Evolutionary conservation across 129 eudicot species (phyloP).

Genomic region (Lactuca saligna): DNA sequence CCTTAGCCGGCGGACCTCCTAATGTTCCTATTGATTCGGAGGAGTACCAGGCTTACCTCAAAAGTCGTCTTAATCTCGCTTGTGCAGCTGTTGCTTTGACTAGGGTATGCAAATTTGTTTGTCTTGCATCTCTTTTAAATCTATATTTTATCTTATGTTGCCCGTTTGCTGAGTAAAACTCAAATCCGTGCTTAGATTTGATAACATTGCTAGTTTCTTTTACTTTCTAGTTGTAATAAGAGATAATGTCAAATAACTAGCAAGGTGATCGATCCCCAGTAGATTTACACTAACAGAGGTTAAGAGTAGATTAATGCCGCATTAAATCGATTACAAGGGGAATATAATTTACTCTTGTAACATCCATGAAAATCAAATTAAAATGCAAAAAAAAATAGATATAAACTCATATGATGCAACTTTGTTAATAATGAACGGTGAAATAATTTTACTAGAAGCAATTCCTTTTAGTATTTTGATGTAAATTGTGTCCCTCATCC

Average conservation of each 20-base stretch:
- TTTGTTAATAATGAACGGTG: not conserved
- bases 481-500: conserved; percentile 1
- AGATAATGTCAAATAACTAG: not conserved
- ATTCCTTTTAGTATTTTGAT: not conserved
- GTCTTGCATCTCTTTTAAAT: not conserved
- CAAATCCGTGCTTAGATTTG: conserved; percentile 2
- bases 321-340: not conserved
- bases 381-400: too few relatives aligned
- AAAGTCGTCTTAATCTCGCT: conserved; percentile 76
- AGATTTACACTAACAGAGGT: not conserved
- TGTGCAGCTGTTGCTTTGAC: conserved; percentile 98
- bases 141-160: not conserved
- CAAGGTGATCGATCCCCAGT: conserved; percentile 9
- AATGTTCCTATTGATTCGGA: conserved; percentile 73
- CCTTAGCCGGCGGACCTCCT: conserved; percentile 31
- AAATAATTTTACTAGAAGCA: conserved; percentile 1
- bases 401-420: not conserved
- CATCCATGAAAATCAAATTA: not conserved
- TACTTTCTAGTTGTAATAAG: not conserved
- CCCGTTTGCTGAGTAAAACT: not conserved
- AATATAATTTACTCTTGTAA: not conserved
- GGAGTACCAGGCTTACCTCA: conserved; percentile 79
- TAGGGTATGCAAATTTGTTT: conserved; percentile 46
- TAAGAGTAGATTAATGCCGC: not conserved
- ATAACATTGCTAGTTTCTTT: not conserved